Base-by-base conservation (phyloP, 1,284 basidiomycete species). In the Pisolithus thermaeus region DNA sequence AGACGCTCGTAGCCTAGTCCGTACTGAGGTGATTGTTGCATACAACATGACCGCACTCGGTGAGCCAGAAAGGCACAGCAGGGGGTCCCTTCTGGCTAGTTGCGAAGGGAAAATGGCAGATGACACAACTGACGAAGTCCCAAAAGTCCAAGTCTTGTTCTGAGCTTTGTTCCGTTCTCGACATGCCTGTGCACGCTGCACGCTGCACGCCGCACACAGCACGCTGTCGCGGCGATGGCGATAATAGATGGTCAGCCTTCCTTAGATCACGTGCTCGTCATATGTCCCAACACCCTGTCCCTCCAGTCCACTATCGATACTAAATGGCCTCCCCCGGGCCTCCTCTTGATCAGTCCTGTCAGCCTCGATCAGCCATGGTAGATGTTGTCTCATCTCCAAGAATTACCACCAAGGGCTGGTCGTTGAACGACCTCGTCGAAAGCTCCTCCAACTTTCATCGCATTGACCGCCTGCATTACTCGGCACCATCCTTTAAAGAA, bases 11-110 rank as follows among this genome's bases (percentile, higher is more conserved):
- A 30, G 22, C 39, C 8, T 12, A 6, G 20, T 12, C 39, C 84
- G 61, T 62, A 90, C 88, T 87, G 60, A 91, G 78, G 68, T 91
- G 89, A 42, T 78, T 75, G 61, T 91, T 90, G 73, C 88, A 91
- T 27, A 91, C 60, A 47, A 90, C 77, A 72, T 91, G 88, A 0
- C 86, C 87, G 59, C 88, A 91, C 64, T 90, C 87, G 2, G 88
- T 90, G 52, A 90, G 72, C 88, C 88, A 91, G 64, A 91, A 91
- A 0, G 89, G 88, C 23, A 87, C 70, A 20, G 67, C 61, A 7
- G 80, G 79, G 4, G 76, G 68, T 0, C 76, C 76, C 46, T 73
- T 69, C 46, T 76, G 71, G 11, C 67, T 67, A 11, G 77, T 68
- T 16, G 70, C 61, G 60, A 84, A 90, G 0, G 81, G 76, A 22